Evolutionary conservation across 345 rosid genomes (phyloP), one percentile per base, ranked within the genome.

Genomic region (Gossypium sturtianum): DNA sequence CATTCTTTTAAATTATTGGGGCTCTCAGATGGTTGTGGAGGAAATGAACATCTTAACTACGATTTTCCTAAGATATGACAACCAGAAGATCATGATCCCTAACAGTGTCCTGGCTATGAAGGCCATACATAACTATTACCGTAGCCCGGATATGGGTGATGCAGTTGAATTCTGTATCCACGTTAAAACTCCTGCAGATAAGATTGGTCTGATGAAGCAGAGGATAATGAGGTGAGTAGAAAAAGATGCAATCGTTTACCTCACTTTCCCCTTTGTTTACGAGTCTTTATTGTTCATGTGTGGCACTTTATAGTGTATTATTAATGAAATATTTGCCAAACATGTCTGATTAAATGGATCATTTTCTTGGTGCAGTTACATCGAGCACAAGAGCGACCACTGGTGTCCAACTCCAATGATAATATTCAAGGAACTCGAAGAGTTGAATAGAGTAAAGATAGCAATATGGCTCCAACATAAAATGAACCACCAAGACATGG

Each of bases 71-170:
- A 80, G 97, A 84, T 82, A 63, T 1, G 97, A 94, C 84, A 92
- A 92, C 76, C 91, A 79, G 77, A 94, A 88, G 89, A 80, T 94
- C 41, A 79, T 84, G 23, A 85, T 76, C 70, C 97, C 92, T 0
- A 94, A 94, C 62, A 91, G 88, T 68, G 80, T 87, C 70, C 93
- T 94, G 5, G 88, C 95, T 0, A 87, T 80, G 0, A 94, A 89
- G 84, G 74, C 91, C 16, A 91, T 94, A 0, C 83, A 87, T 11
- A 94, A 94, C 80, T 94, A 78, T 79, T 86, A 94, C 75, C 97
- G 97, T 1, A 94, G 97, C 76, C 97, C 98, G 1, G 97, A 92
- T 65, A 94, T 94, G 97, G 95, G 91, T 19, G 98, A 94, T 17
- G 71, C 79, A 0, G 77, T 94, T 10, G 97, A 94, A 81, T 91